Percentiles rank a stretch among this genome's conserved stretches.
Evolutionary conservation across 768 basidiomycete genomes (phyloP).

Genomic region (Rhodotorula kratochvilovae): DNA sequence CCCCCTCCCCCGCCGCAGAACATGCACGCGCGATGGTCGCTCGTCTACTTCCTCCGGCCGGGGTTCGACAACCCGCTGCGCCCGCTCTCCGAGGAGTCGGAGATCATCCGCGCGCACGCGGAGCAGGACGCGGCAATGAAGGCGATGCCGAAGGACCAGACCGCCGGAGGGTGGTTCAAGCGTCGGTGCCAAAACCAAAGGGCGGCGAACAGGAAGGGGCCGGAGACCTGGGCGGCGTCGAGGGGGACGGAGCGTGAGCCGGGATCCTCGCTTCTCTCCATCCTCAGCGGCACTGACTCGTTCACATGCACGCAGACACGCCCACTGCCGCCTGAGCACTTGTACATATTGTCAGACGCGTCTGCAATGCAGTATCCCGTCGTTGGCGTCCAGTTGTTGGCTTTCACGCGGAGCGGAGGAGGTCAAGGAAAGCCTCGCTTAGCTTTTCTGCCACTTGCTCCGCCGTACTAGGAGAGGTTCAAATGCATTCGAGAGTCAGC

Average conservation of each 20-base stretch:
- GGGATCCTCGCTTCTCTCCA: neutral
- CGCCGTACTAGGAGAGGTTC: too few species aligned
- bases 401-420: too few species aligned
- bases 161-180: constrained; percentile 29
- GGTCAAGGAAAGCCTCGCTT: too few species aligned
- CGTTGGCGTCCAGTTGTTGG: too few species aligned
- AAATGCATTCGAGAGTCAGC: too few species aligned
- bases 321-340: too few species aligned
- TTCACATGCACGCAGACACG: too few species aligned
- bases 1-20: constrained; percentile 31
- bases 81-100: constrained; percentile 9
- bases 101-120: constrained; percentile 2
- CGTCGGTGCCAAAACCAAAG: constrained; percentile 14
- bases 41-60: constrained; percentile 36
- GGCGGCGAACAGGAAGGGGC: constrained; percentile 28
- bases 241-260: constrained; percentile 34
- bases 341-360: too few species aligned
- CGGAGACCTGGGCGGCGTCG: constrained; percentile 22
- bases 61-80: constrained; percentile 12
- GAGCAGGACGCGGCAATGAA: constrained; percentile 19
- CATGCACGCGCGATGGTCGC: constrained; percentile 20
- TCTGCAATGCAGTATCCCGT: too few species aligned
- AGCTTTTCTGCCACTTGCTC: too few species aligned
- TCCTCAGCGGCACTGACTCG: too few species aligned
- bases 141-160: constrained; percentile 10